Evolutionary conservation across 345 rosid genomes (phyloP), one percentile per base, ranked within the genome.

Genomic region (Conringia planisiliqua): DNA sequence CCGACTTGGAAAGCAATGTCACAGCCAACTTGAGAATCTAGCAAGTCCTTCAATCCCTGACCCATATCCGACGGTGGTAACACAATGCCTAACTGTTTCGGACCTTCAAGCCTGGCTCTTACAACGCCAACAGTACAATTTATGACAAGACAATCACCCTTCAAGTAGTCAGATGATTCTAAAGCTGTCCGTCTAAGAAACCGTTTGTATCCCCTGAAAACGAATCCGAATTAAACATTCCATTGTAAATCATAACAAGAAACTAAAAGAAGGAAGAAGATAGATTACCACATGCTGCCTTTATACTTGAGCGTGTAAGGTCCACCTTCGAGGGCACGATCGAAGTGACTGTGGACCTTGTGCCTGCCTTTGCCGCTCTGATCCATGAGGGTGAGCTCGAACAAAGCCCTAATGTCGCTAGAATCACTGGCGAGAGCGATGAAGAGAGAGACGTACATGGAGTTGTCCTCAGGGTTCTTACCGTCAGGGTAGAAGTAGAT

Each of bases 41-140:
- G 72, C 79, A 96, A 74, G 48, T 81, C 87, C 76, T 83, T 88
- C 65, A 90, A 73, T 55, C 86, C 87, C 74, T 81, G 84, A 52
- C 90, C 95, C 96, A 92, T 88, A 82, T 89, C 84, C 10, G 98
- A 90, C 3, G 84, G 86, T 0, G 90, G 90, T 39, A 90, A 66
- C 62, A 84, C 47, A 63, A 96, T 85, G 16, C 79, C 78, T 75
- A 81, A 84, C 44, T 73, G 84, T 78, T 88, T 90, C 1, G 98
- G 90, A 38, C 89, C 91, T 76, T 92, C 90, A 4, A 81, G 81
- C 44, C 86, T 90, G 14, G 85, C 82, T 83, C 89, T 87, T 55
- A 96, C 98, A 46, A 90, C 97, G 18, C 98, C 99, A 55, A 92
- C 96, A 46, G 97, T 92, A 78, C 98, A 92, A 76, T 86, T 89